These are phyloP conservation scores for Exophiala xenobiotica DNA, from an alignment of 2,329 filamentous ascomycete genomes.

Conservation along the genomic window DNA sequence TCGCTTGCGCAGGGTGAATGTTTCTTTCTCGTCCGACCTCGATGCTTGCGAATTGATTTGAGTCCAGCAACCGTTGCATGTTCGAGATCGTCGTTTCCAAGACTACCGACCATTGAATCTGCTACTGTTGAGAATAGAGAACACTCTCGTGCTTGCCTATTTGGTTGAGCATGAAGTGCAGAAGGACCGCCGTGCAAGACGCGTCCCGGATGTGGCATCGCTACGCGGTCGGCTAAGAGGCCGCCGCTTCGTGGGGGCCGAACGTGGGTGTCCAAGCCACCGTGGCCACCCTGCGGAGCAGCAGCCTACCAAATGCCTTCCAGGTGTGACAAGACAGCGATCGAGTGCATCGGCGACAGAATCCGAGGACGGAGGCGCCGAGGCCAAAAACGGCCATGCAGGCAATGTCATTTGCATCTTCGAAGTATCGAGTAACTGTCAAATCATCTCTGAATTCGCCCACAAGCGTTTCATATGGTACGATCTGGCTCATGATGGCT, in stretches of 20 bases:
- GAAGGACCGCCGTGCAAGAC: neutral
- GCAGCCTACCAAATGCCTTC: neutral
- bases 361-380: neutral
- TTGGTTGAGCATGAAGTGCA: neutral
- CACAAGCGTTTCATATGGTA: neutral
- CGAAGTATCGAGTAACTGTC: too few species aligned
- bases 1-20: neutral
- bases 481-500: too few species aligned
- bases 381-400: neutral
- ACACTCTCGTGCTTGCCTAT: neutral
- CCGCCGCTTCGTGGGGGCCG: neutral
- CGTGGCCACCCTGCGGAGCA: neutral
- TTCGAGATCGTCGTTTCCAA: too few species aligned
- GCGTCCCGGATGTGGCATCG: neutral
- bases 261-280: neutral
- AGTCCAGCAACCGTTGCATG: too few species aligned
- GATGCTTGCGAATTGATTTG: neutral
- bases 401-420: neutral
- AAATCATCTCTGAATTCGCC: neutral
- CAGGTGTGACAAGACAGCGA: neutral
- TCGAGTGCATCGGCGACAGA: neutral
- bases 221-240: neutral
- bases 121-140: too few species aligned
- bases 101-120: too few species aligned
- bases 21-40: neutral